These are phyloP conservation scores for Microdochium paspali DNA, from an alignment of 2,329 filamentous ascomycete species.

Conservation along the genomic window DNA sequence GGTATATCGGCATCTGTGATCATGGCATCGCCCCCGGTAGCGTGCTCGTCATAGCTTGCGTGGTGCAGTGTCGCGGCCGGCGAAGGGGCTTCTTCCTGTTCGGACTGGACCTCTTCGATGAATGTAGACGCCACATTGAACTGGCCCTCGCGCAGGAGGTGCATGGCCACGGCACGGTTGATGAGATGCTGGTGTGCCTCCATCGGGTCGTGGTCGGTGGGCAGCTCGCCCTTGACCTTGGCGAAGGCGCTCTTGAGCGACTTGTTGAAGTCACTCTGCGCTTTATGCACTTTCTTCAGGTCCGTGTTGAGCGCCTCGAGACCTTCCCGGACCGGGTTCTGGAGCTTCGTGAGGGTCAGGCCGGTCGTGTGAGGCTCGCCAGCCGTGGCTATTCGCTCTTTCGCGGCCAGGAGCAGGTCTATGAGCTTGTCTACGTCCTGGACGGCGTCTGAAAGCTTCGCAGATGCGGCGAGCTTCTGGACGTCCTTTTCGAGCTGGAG, in stretches of 20 bases:
- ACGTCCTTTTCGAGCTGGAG: constrained; percentile 61
- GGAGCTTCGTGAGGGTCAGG: constrained; percentile 71
- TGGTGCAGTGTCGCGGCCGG: constrained; percentile 2
- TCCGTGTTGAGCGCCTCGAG: constrained; percentile 75
- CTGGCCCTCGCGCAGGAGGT: constrained; percentile 87
- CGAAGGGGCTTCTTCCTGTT: background rate
- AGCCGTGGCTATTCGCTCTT: constrained; percentile 58
- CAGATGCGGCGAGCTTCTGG: constrained; percentile 58
- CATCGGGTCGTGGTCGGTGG: constrained; percentile 73
- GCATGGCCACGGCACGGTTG: constrained; percentile 93
- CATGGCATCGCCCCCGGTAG: constrained; percentile 10
- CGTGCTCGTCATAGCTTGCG: constrained; percentile 3
- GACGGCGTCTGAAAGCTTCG: constrained; percentile 62
- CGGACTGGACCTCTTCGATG: constrained; percentile 55
- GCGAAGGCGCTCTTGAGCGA: constrained; percentile 73
- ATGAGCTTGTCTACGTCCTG: constrained; percentile 78
- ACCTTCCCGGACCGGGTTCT: constrained; percentile 73
- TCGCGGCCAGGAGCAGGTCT: constrained; percentile 62
- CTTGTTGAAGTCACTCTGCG: constrained; percentile 76
- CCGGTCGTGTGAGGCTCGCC: constrained; percentile 61
- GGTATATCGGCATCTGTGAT: constrained; percentile 22
- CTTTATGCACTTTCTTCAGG: constrained; percentile 73
- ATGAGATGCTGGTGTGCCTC: constrained; percentile 67
- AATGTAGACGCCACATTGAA: constrained; percentile 85
- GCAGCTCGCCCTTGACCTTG: constrained; percentile 60